Conservation (phyloP, 768 basidiomycete genomes). For the Trametopsis cervina region DNA sequence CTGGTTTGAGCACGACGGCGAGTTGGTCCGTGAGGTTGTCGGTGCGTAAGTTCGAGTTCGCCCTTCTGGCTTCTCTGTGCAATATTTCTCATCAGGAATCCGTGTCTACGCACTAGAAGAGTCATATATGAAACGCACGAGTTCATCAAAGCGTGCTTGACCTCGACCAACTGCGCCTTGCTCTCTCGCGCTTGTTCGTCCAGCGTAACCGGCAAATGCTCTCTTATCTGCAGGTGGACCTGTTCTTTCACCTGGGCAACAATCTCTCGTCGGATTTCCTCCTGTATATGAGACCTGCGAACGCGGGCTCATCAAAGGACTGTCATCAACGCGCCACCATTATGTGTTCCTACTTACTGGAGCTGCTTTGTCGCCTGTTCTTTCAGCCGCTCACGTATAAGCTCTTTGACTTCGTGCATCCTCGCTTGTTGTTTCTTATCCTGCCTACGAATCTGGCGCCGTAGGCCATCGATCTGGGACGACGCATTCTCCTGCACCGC, state of each 20-base stretch:
- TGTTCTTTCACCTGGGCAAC: conserved; percentile 36
- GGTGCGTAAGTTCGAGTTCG: conserved; percentile 36
- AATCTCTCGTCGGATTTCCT: conserved; percentile 35
- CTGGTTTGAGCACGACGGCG: conserved; percentile 36
- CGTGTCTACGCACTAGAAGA: background rate
- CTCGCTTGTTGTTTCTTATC: conserved; percentile 17
- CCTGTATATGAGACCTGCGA: conserved; percentile 28
- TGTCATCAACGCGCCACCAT: background rate
- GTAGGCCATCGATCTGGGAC: conserved; percentile 17
- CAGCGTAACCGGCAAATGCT: conserved; percentile 42
- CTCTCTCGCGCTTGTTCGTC: conserved; percentile 37
- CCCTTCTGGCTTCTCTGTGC: conserved; percentile 40
- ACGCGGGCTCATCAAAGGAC: conserved; percentile 1
- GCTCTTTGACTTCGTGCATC: conserved; percentile 23
- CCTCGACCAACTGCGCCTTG: conserved; percentile 34
- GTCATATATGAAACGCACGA: conserved; percentile 35
- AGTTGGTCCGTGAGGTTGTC: conserved; percentile 39
- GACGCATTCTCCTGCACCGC: conserved; percentile 16
- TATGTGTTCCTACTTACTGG: conserved; percentile 22
- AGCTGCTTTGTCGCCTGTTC: conserved; percentile 23
- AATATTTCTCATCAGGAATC: background rate
- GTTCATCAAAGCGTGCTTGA: conserved; percentile 41
- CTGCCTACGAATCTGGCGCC: conserved; percentile 18
- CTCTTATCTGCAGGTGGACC: conserved; percentile 41
- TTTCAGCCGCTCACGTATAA: conserved; percentile 23